Percentiles rank a stretch among this genome's conserved stretches.
phyloP scores from a whole-genome alignment of 768 basidiomycete species.

The Calocybe cyanea region DNA sequence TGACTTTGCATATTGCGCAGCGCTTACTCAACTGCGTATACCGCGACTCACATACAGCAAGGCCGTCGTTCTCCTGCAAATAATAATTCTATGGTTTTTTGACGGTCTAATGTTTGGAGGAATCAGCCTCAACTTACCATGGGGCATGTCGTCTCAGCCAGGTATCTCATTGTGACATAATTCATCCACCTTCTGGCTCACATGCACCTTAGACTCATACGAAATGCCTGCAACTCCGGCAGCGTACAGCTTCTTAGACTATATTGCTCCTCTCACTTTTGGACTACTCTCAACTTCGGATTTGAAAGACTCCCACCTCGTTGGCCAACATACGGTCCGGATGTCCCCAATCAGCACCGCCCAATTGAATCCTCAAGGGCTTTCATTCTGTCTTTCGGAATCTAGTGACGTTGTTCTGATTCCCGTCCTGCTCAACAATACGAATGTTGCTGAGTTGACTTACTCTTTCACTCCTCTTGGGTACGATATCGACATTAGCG shows the following conservation, averaged over 20 bases:
- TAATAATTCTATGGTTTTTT: slow-evolving; percentile 56
- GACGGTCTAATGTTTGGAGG: slow-evolving; percentile 73
- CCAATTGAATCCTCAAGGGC: slow-evolving; percentile 72
- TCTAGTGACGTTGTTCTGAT: slow-evolving; percentile 56
- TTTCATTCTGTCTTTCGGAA: slow-evolving; percentile 69
- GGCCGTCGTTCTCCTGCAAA: slow-evolving; percentile 59
- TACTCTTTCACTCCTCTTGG: slow-evolving; percentile 74
- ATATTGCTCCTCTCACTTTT: slow-evolving; percentile 47
- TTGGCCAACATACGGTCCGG: slow-evolving; percentile 87
- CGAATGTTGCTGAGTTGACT: slow-evolving; percentile 62
- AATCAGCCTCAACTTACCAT: slow-evolving; percentile 48
- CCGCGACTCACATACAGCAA: slow-evolving; percentile 68
- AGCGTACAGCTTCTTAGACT: slow-evolving; percentile 43
- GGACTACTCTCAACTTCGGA: slow-evolving; percentile 42
- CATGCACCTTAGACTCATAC: slow-evolving; percentile 21
- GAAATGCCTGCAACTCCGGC: slow-evolving; percentile 41
- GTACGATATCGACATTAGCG: slow-evolving; percentile 37
- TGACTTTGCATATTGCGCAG: slow-evolving; percentile 57
- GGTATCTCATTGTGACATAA: slow-evolving; percentile 22
- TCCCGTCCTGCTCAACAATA: slow-evolving; percentile 89
- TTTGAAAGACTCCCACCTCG: slow-evolving; percentile 54
- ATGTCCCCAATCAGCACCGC: slow-evolving; percentile 95
- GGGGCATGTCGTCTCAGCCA: slow-evolving; percentile 17
- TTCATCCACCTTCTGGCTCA: neutral
- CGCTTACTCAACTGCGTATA: slow-evolving; percentile 65